Evolutionary conservation across 805 yeast species (phyloP), one percentile per base, ranked within the genome.

Genomic region (Babjeviella inositovora): DNA sequence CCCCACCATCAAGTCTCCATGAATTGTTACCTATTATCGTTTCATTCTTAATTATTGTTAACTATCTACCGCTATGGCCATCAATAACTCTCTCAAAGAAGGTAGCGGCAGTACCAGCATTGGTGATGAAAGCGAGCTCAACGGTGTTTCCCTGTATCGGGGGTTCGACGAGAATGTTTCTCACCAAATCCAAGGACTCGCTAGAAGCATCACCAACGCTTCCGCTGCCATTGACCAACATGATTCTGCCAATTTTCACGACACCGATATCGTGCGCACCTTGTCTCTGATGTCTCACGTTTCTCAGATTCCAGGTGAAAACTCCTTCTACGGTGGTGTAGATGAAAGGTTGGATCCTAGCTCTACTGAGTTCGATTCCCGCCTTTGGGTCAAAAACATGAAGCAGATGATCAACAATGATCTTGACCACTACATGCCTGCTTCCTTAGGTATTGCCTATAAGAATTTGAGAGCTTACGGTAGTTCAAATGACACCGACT

Each of bases 381-480:
- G 56, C 30, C 62, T 56, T 30, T 76, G 85, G 84, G 64, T 73
- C 28, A 59, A 61, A 36, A 69, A 71, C 35, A 47, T 75, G 50
- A 53, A 61, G 29, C 50, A 56, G 23, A 38, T 73, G 27, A 46
- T 43, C 38, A 61, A 58, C 19, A 43, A 59, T 6, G 77, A 73
- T 35, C 67, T 69, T 1, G 81, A 70, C 4, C 57, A 66, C 37
- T 71, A 63, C 40, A 61, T 62, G 35, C 68, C 70, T 14, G 50
- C 65, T 21, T 54, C 60, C 13, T 46, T 72, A 24, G 72, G 81
- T 7, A 49, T 74, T 19, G 51, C 69, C 3, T 77, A 65, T 52
- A 54, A 62, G 29, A 45, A 70, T 34, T 48, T 76, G 32, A 46
- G 70, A 26, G 79, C 77, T 4, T 63, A 53, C 26, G 87, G 87